Percentiles rank a stretch among this genome's conserved stretches.
phyloP scores from a whole-genome alignment of 805 yeast species.

The Spathaspora sp. region DNA sequence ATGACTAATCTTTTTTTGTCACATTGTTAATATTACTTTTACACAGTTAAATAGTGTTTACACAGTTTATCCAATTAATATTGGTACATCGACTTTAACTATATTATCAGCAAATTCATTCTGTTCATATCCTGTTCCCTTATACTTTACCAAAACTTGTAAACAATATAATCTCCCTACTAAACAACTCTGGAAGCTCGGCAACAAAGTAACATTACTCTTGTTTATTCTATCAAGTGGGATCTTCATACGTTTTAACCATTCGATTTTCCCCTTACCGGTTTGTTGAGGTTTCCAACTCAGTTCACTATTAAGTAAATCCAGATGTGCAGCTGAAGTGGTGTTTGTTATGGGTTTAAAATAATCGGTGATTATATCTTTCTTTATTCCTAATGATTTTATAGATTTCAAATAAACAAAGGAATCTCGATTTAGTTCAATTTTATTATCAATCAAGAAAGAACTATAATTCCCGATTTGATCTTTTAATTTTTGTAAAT shows the following conservation, averaged over 20 bases:
- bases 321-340: conserved; percentile 13
- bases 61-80: conserved; percentile 32
- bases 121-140: conserved; percentile 36
- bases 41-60: too few species aligned
- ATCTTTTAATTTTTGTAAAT: conserved; percentile 32
- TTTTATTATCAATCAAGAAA: conserved; percentile 32
- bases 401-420: conserved; percentile 36
- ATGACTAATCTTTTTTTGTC: conserved; percentile 15
- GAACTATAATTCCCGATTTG: conserved; percentile 28
- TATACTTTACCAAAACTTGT: conserved; percentile 44
- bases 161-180: conserved; percentile 57
- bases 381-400: conserved; percentile 34
- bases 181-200: conserved; percentile 61
- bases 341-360: conserved; percentile 25
- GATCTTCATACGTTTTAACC: conserved; percentile 32
- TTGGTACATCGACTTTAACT: conserved; percentile 32
- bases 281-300: conserved; percentile 27
- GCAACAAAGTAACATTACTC: conserved; percentile 49
- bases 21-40: too few species aligned
- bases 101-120: conserved; percentile 28
- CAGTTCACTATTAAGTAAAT: conserved; percentile 18
- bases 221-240: conserved; percentile 42
- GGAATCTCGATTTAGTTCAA: conserved; percentile 27
- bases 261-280: conserved; percentile 11
- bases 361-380: conserved; percentile 36